Conservation (phyloP, 2,329 filamentous ascomycete species). For the Colletotrichum tanaceti region DNA sequence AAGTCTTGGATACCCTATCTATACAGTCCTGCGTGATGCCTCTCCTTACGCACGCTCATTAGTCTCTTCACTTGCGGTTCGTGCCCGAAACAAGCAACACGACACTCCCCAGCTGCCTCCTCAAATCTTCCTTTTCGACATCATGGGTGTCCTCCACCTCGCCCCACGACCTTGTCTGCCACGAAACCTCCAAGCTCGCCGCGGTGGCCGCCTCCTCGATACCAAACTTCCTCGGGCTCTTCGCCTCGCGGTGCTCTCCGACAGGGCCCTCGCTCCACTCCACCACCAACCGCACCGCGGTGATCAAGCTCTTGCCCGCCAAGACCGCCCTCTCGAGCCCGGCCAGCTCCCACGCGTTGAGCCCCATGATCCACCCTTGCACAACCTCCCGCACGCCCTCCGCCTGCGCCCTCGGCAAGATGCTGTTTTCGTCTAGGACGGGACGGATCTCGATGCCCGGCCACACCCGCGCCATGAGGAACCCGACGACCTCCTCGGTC, state of each 20-base stretch:
- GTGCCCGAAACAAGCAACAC: constrained; percentile 80
- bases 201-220: constrained; percentile 84
- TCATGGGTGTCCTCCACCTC: constrained; percentile 99
- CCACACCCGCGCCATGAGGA: constrained; percentile 81
- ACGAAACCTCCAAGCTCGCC: constrained; percentile 85
- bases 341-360: constrained; percentile 84
- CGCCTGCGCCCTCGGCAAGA: constrained; percentile 79
- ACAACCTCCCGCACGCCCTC: constrained; percentile 82
- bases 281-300: constrained; percentile 79
- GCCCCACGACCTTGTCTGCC: constrained; percentile 92
- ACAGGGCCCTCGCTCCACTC: constrained; percentile 84
- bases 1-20: neutral
- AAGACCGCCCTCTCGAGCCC: constrained; percentile 86
- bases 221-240: constrained; percentile 67
- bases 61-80: constrained; percentile 41
- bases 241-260: constrained; percentile 50
- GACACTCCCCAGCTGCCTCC: constrained; percentile 88
- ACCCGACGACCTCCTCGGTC: constrained; percentile 77
- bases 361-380: constrained; percentile 77
- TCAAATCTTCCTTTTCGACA: constrained; percentile 90
- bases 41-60: neutral
- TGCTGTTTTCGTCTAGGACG: constrained; percentile 81
- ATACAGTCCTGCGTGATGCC: neutral
- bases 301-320: constrained; percentile 86
- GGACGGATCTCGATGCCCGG: constrained; percentile 82